Evolutionary conservation across 345 rosid genomes (phyloP).

Genomic region (Camelina sativa): DNA sequence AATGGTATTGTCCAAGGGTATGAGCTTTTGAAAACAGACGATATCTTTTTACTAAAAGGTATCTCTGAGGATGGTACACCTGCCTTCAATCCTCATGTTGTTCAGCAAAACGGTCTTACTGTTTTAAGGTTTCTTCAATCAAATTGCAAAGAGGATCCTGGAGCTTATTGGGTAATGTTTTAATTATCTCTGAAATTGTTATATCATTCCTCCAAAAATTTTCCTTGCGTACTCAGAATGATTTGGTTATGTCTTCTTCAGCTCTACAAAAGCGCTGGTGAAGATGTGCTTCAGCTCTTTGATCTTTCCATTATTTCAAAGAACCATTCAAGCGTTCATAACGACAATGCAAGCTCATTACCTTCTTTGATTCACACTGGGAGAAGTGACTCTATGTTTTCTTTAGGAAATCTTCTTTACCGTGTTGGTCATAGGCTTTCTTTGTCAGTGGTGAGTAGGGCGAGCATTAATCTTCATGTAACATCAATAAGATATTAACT

Average conservation of each 20-base stretch:
- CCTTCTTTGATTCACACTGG: constrained; percentile 68
- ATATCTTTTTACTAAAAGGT: constrained; percentile 84
- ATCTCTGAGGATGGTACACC: constrained; percentile 93
- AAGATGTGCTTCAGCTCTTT: constrained; percentile 92
- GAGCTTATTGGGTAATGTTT: constrained; percentile 84
- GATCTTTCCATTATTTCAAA: constrained; percentile 87
- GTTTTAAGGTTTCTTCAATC: constrained; percentile 92
- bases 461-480: constrained; percentile 9
- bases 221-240: constrained; percentile 5
- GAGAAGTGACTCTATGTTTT: constrained; percentile 73
- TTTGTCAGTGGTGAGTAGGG: constrained; percentile 69
- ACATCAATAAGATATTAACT: constrained; percentile 8
- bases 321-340: constrained; percentile 57
- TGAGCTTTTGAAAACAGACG: constrained; percentile 95
- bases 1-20: constrained; percentile 94
- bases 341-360: constrained; percentile 58
- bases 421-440: constrained; percentile 94
- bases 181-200: constrained; percentile 16
- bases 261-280: constrained; percentile 94
- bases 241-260: constrained; percentile 45
- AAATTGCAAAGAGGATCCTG: constrained; percentile 97
- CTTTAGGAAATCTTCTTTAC: constrained; percentile 88
- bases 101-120: constrained; percentile 93
- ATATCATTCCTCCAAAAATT: not conserved
- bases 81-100: constrained; percentile 94